These are phyloP conservation scores for Phytophthora agathidicida DNA, from an alignment of 352 stramenopile genomes.

Conservation along the genomic window DNA sequence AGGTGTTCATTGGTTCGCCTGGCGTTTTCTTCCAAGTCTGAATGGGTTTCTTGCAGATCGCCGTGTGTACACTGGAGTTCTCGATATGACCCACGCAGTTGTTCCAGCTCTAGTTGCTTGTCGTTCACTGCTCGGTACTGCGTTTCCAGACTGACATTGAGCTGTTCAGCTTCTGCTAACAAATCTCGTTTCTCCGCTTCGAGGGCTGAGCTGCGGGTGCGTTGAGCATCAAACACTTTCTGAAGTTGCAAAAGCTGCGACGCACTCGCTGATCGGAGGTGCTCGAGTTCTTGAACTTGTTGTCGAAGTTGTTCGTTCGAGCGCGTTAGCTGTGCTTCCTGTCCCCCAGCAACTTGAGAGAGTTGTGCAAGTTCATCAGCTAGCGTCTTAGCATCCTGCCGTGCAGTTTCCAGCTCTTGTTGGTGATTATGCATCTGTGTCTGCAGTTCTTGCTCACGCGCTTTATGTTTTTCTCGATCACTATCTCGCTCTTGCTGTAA, in stretches of 20 bases:
- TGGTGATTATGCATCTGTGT: slow-evolving; percentile 34
- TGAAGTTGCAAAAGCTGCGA: slow-evolving; percentile 72
- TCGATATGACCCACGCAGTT: slow-evolving; percentile 49
- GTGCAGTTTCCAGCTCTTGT: slow-evolving; percentile 45
- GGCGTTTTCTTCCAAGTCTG: slow-evolving; percentile 46
- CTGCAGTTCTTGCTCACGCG: slow-evolving; percentile 53
- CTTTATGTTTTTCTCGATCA: slow-evolving; percentile 40
- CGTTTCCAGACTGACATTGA: slow-evolving; percentile 61
- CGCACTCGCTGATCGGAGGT: slow-evolving; percentile 30
- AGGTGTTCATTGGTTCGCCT: slow-evolving; percentile 41
- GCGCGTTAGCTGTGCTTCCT: slow-evolving; percentile 43
- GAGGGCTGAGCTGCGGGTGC: slow-evolving; percentile 45
- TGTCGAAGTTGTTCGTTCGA: slow-evolving; percentile 57
- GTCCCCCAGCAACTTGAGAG: slow-evolving; percentile 39
- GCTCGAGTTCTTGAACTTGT: slow-evolving; percentile 61
- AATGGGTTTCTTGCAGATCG: slow-evolving; percentile 65
- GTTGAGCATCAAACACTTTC: slow-evolving; percentile 56
- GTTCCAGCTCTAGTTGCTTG: slow-evolving; percentile 66
- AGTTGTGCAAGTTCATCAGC: slow-evolving; percentile 61
- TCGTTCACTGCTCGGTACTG: slow-evolving; percentile 60
- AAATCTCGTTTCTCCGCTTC: slow-evolving; percentile 74
- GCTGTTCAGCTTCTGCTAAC: slow-evolving; percentile 63
- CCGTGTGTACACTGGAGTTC: slow-evolving; percentile 56
- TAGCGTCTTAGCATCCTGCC: slow-evolving; percentile 50
- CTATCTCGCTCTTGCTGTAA: slow-evolving; percentile 56